Evolutionary conservation across 805 yeast species (phyloP), one percentile per base, ranked within the genome.

Genomic region (Wickerhamomyces xylosicus): DNA sequence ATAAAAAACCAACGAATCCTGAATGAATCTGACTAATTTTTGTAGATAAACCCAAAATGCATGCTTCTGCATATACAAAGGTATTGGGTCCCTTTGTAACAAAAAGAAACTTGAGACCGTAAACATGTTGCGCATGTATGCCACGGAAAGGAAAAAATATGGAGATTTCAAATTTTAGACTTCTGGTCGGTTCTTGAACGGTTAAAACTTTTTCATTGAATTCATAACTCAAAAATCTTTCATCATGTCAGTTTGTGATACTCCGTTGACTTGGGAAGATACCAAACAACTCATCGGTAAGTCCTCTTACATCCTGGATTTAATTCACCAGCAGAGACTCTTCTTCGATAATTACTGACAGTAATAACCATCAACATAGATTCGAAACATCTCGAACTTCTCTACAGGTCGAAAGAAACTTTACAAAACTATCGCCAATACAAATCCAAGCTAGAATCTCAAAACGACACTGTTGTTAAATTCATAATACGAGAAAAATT

Each of bases 401-500:
- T 50, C 3, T 72, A 73, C 35, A 61, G 89, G 45, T 66, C 74
- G 5, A 54, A 57, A 13, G 59, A 50, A 19, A 64, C 61, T 27
- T 62, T 73, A n/a, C 56, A 58, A 3, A 50, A 52, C 38, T 80
- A 81, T 48, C 52, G 57, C 10, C 49, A 47, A 7, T 77, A 72
- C 52, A 77, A 77, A 48, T 47, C 50, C 10, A 40, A 51, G 10
- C 56, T 79, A 17, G 48, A 50, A 20, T 44, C 46, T 0, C 39
- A 57, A 5, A 55, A 63, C 10, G 51, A 66, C 3, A 61, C 71
- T 13, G 63, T 79, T 18, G 68, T 68, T 40, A 67, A 74, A 34
- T 69, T 67, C 47, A 56, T 81, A 19, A 49, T 79, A 34, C 54
- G 59, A 9, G 53, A 62, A 31, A 68, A 73, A 46, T 60, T 79